These are phyloP conservation scores for Pisolithus marmoratus DNA, from an alignment of 768 basidiomycete species.

Conservation along the genomic window DNA sequence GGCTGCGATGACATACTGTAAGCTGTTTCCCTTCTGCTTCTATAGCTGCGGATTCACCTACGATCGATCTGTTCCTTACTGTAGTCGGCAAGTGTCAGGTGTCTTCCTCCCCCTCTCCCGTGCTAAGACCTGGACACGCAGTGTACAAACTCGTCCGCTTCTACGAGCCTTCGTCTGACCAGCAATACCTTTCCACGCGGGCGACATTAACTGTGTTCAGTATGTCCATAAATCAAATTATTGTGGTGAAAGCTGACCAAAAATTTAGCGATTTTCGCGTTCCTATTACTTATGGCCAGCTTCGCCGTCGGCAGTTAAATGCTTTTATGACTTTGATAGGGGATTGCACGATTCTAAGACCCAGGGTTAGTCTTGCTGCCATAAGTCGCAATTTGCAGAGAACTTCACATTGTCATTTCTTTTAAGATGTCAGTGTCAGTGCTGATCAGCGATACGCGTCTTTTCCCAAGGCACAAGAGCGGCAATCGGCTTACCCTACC, in stretches of 20 bases:
- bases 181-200: slow-evolving; percentile 64
- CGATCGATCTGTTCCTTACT: slow-evolving; percentile 1
- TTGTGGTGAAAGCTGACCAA: neutral
- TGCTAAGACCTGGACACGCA: slow-evolving; percentile 23
- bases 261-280: slow-evolving; percentile 62
- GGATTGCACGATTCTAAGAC: slow-evolving; percentile 72
- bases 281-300: slow-evolving; percentile 67
- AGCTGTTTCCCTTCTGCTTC: slow-evolving; percentile 20
- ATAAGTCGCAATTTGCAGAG: neutral
- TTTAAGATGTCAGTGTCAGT: slow-evolving; percentile 38
- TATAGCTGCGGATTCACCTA: slow-evolving; percentile 1
- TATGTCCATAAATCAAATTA: slow-evolving; percentile 30
- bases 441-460: slow-evolving; percentile 40
- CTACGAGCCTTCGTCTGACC: slow-evolving; percentile 54
- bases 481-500: slow-evolving; percentile 38
- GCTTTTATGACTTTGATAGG: slow-evolving; percentile 77
- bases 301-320: slow-evolving; percentile 73
- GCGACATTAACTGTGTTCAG: slow-evolving; percentile 79
- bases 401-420: no score
- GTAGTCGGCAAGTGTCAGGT: slow-evolving; percentile 24
- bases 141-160: slow-evolving; percentile 86
- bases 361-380: slow-evolving; percentile 54
- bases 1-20: slow-evolving; percentile 72
- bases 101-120: neutral
- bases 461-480: slow-evolving; percentile 35